These are phyloP conservation scores for Thermothelomyces thermophilus DNA, from an alignment of 2,329 filamentous ascomycete species.

Conservation along the genomic window DNA sequence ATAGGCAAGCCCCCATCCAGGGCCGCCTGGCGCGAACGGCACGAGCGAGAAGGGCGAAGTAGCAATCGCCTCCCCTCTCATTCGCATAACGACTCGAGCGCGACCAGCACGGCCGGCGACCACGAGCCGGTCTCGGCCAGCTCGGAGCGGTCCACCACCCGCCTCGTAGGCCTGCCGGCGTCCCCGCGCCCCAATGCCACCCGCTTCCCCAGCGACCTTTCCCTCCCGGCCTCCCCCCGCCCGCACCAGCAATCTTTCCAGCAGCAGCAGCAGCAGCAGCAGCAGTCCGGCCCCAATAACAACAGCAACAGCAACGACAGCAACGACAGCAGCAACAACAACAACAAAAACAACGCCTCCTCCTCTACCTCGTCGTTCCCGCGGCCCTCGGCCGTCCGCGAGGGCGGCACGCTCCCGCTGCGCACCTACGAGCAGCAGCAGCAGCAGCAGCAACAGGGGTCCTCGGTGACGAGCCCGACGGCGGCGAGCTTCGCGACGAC, in stretches of 20 bases:
- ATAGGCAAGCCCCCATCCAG: slow-evolving; percentile 24
- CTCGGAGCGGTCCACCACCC: slow-evolving; percentile 45
- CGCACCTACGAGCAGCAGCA: slow-evolving; percentile 59
- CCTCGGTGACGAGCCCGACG: slow-evolving; percentile 46
- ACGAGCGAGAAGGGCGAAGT: slow-evolving; percentile 8
- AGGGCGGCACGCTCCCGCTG: slow-evolving; percentile 51
- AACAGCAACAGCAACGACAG: too few relatives aligned
- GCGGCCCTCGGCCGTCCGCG: slow-evolving; percentile 45
- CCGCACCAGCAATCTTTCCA: slow-evolving; percentile 38
- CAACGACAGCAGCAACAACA: too few relatives aligned
- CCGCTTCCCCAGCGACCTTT: slow-evolving; percentile 39
- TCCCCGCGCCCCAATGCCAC: slow-evolving; percentile 43
- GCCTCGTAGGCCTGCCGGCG: slow-evolving; percentile 45
- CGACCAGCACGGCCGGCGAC: slow-evolving; percentile 31
- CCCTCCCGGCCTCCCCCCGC: slow-evolving; percentile 45
- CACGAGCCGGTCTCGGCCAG: slow-evolving; percentile 45
- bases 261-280: too few relatives aligned
- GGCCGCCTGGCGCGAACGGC: slow-evolving; percentile 13
- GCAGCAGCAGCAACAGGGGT: too few relatives aligned
- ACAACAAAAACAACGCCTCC: not conserved
- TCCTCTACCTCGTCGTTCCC: slow-evolving; percentile 21
- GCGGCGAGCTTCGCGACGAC: slow-evolving; percentile 42
- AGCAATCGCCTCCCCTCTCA: slow-evolving; percentile 14
- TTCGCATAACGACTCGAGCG: slow-evolving; percentile 22
- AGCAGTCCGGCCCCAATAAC: too few relatives aligned